phyloP scores from a whole-genome alignment of 257 asterid genomes.

The Solanum ossicruentum region DNA sequence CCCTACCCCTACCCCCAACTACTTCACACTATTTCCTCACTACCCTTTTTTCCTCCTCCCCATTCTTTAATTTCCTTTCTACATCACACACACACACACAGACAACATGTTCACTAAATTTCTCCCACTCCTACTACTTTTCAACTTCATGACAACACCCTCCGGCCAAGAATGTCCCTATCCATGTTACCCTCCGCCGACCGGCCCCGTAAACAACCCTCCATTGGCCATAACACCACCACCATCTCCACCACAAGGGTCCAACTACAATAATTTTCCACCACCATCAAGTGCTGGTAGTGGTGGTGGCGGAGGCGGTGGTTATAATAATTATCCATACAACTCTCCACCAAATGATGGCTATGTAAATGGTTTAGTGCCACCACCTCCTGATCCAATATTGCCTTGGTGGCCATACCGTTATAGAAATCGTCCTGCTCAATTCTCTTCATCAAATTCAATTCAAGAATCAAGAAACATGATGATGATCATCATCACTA shows the following conservation, averaged over 20 bases:
- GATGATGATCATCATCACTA: neutral
- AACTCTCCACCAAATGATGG: constrained; percentile 13
- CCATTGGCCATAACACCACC: constrained; percentile 30
- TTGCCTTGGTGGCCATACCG: constrained; percentile 74
- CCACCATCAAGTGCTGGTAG: constrained; percentile 9
- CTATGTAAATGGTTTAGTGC: constrained; percentile 34
- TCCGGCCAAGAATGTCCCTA: constrained; percentile 70
- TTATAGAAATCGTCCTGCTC: constrained; percentile 53
- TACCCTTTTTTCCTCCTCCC: neutral
- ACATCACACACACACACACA: neutral
- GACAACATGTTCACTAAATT: constrained; percentile 4
- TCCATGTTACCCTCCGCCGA: constrained; percentile 87
- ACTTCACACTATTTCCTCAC: neutral
- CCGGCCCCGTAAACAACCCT: constrained; percentile 50
- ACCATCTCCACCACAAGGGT: constrained; percentile 22
- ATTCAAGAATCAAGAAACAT: constrained; percentile 6
- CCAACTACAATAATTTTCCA: neutral
- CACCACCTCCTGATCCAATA: constrained; percentile 72
- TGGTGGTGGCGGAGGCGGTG: neutral
- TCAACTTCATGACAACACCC: constrained; percentile 22
- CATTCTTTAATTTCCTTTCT: neutral
- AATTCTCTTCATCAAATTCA: constrained; percentile 25
- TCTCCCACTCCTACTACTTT: constrained; percentile 14
- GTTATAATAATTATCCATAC: neutral
- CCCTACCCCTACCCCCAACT: neutral